Base-by-base conservation (phyloP, 768 basidiomycete species). In the Krasilnikovozyma curviuscula region DNA sequence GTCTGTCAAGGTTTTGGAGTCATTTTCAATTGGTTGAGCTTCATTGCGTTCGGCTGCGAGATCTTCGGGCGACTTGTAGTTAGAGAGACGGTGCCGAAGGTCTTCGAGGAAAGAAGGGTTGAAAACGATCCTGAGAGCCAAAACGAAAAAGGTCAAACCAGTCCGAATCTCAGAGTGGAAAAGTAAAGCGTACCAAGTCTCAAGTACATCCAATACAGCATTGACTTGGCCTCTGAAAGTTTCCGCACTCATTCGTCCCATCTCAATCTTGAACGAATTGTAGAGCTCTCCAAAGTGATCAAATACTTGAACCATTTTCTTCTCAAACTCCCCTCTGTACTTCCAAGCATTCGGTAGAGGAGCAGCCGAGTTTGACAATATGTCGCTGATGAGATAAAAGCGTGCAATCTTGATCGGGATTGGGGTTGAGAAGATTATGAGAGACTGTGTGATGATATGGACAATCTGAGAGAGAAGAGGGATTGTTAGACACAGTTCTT, bases 381-480 rank as follows among this genome's bases (percentile, higher is more conserved):
- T 95, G 61, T 98, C 93, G 61, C 89, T 95, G 46, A 97, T 84
- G 50, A 98, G 72, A 67, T 95, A 80, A 24, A 98, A 72, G 23
- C 93, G 79, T 23, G 93, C 84, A 46, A 97, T 76, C 65, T 98
- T 98, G 57, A 89, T 78, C 46, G 93, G 93, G n/a, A 97, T 85
- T 1, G 93, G 78, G 1, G 93, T 98, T n/a, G 76, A 70, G 55
- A 86, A 84, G 18, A 97, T 78, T 23, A 83, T 70, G 8, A 97
- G 67, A 5, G 93, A 95, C 14, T 81, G 71, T 24, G 89, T 75
- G 56, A 98, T 83, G 56, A 91, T 75, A 55, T 95, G 86, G 5
- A 78, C 77, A 30, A 98, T 75, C 89, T 95, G 54, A 3, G 27
- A 16, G 9, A 37, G 30, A 14, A 16, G 33, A 12, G 12, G 16